A percentile compares a stretch with the other conserved stretches of the same genome.
Conservation (phyloP, 1,284 basidiomycete species). For the Leccinum subrobustum region DNA sequence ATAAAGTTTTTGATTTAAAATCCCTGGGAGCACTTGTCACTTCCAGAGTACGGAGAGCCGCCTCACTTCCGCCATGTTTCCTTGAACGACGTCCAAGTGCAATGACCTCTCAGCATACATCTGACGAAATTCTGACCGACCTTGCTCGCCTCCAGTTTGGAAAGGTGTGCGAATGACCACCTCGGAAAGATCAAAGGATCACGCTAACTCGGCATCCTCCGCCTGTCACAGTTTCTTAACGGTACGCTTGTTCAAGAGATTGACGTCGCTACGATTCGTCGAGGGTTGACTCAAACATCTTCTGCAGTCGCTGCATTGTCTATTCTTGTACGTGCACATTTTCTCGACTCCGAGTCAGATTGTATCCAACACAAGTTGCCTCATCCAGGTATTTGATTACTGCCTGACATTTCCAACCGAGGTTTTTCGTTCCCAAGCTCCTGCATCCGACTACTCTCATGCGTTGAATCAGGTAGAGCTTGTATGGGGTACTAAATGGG, state of each 20-base stretch:
- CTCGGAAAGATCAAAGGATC: background rate
- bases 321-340: conserved; percentile 14
- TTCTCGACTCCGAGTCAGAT: background rate
- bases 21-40: too few species aligned
- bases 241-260: conserved; percentile 8
- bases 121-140: too few species aligned
- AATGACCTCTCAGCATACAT: too few species aligned
- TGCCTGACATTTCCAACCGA: conserved; percentile 1
- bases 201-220: background rate
- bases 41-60: too few species aligned
- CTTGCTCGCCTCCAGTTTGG: conserved; percentile 14
- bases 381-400: background rate
- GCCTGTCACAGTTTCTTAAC: conserved; percentile 20
- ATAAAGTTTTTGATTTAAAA: too few species aligned
- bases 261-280: background rate
- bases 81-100: too few species aligned
- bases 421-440: conserved; percentile 7
- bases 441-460: background rate
- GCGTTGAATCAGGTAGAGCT: background rate
- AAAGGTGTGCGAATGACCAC: conserved; percentile 14
- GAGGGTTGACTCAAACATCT: background rate
- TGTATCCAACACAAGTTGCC: background rate
- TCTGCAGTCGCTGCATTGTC: conserved; percentile 21
- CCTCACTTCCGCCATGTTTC: background rate
- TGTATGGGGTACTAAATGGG: background rate